phyloP scores from a whole-genome alignment of 1,139 yeast genomes.

The Debaryomycetaceae sp. region DNA sequence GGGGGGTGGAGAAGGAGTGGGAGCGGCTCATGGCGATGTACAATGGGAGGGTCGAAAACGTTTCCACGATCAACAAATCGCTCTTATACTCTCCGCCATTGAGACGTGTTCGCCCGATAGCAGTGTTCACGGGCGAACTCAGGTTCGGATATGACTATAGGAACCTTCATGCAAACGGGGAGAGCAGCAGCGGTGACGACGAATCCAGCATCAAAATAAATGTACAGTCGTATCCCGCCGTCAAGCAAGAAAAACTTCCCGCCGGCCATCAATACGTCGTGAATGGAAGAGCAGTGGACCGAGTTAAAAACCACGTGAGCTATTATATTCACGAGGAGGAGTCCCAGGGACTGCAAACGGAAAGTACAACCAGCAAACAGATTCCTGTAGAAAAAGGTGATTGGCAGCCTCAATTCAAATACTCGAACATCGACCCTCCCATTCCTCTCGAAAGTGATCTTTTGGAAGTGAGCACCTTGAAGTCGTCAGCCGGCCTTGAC shows the following conservation, averaged over 20 bases:
- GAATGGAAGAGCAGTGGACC: conserved; percentile 8
- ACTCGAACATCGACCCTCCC: conserved; percentile 50
- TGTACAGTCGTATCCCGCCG: conserved; percentile 67
- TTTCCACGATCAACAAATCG: conserved; percentile 12
- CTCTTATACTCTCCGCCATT: conserved; percentile 20
- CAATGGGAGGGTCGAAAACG: conserved; percentile 12
- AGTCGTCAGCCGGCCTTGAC: conserved; percentile 52
- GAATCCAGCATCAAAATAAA: conserved; percentile 26
- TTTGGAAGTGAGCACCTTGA: conserved; percentile 38
- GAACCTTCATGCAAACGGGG: conserved; percentile 8
- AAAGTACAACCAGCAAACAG: conserved; percentile 18
- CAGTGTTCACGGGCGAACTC: conserved; percentile 33
- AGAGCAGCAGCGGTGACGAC: conserved; percentile 7
- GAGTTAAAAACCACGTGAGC: conserved; percentile 18
- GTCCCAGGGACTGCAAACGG: conserved; percentile 19
- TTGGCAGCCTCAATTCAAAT: conserved; percentile 56
- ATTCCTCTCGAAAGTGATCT: conserved; percentile 39
- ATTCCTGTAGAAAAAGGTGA: conserved; percentile 17
- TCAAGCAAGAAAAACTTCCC: conserved; percentile 40
- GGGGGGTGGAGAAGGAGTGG: conserved; percentile 13
- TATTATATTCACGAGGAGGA: conserved; percentile 20
- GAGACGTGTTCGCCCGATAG: conserved; percentile 35
- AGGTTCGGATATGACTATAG: conserved; percentile 33
- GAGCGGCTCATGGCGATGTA: conserved; percentile 10
- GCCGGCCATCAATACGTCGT: conserved; percentile 31